Conservation (phyloP, 2,329 filamentous ascomycete genomes). For the Alternaria panax region DNA sequence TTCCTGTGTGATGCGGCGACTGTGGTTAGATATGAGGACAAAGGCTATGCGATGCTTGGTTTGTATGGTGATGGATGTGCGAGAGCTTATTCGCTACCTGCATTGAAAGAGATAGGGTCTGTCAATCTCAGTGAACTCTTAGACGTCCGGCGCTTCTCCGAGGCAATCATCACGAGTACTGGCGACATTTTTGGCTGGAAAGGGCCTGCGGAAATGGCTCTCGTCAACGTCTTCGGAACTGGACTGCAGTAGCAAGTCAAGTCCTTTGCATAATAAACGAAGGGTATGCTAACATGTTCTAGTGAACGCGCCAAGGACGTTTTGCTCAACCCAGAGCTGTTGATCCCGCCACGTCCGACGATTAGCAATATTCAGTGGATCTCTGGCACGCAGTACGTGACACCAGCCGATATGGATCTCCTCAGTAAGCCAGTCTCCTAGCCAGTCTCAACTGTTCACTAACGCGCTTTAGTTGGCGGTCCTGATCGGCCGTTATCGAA, state of each 20-base stretch:
- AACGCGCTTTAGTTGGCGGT: constrained; percentile 69
- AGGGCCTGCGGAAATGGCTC: constrained; percentile 82
- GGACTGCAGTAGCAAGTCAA: constrained; percentile 67
- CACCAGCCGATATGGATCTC: constrained; percentile 84
- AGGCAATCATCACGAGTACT: constrained; percentile 74
- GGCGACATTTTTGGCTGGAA: constrained; percentile 89
- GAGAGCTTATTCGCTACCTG: constrained; percentile 86
- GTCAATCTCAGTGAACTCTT: constrained; percentile 70
- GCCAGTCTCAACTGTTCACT: not conserved
- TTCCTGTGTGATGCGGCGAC: constrained; percentile 81
- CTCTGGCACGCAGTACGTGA: constrained; percentile 89
- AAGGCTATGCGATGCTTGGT: constrained; percentile 80
- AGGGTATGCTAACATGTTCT: constrained; percentile 14
- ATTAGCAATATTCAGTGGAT: constrained; percentile 98
- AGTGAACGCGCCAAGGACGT: constrained; percentile 68
- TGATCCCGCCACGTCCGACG: constrained; percentile 81
- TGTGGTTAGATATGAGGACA: constrained; percentile 76
- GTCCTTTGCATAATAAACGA: not conserved
- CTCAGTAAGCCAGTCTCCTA: constrained; percentile 61
- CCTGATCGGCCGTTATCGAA: constrained; percentile 88
- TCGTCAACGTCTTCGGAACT: constrained; percentile 85
- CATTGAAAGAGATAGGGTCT: constrained; percentile 80
- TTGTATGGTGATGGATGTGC: constrained; percentile 84
- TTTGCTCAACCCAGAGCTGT: constrained; percentile 77
- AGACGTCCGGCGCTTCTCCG: constrained; percentile 74